These are phyloP conservation scores for Cyclostephanos invisitatus DNA, from an alignment of 108 stramenopile genomes.

Conservation along the genomic window DNA sequence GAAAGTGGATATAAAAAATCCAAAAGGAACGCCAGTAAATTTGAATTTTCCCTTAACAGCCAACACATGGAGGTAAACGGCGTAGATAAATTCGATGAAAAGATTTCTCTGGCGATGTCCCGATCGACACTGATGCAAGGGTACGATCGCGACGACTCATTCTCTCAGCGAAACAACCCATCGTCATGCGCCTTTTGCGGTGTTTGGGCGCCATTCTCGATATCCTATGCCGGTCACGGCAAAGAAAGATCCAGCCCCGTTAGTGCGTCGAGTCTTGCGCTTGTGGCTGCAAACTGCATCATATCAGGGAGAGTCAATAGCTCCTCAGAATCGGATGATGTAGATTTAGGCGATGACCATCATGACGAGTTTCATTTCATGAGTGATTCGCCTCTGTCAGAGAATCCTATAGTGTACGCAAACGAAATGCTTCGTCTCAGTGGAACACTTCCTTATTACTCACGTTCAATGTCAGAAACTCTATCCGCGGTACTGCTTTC, in stretches of 20 bases:
- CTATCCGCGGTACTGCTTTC: conserved; percentile 37
- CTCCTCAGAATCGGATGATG: conserved; percentile 25
- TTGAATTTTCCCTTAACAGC: background rate
- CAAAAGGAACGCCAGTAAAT: background rate
- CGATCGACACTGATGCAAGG: conserved; percentile 19
- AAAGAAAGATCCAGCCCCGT: conserved; percentile 7
- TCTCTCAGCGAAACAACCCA: background rate
- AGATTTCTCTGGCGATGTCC: conserved; percentile 26
- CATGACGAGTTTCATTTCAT: conserved; percentile 13
- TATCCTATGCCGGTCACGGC: conserved; percentile 12
- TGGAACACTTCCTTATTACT: conserved; percentile 56
- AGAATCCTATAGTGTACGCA: conserved; percentile 67
- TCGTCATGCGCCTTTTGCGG: conserved; percentile 19
- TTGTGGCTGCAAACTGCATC: conserved; percentile 59
- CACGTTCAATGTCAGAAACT: conserved; percentile 60
- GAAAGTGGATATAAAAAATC: background rate
- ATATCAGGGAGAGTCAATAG: conserved; percentile 60
- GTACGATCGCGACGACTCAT: background rate
- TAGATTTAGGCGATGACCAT: conserved; percentile 40
- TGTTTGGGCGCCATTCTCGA: conserved; percentile 14
- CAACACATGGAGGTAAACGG: conserved; percentile 11
- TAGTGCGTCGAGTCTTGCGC: conserved; percentile 40
- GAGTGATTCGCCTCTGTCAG: conserved; percentile 3
- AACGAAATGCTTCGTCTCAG: conserved; percentile 67
- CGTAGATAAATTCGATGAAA: conserved; percentile 31